Evolutionary conservation across 495 filamentous ascomycete genomes (phyloP).

Genomic region (Penicillium dipodomyicola): DNA sequence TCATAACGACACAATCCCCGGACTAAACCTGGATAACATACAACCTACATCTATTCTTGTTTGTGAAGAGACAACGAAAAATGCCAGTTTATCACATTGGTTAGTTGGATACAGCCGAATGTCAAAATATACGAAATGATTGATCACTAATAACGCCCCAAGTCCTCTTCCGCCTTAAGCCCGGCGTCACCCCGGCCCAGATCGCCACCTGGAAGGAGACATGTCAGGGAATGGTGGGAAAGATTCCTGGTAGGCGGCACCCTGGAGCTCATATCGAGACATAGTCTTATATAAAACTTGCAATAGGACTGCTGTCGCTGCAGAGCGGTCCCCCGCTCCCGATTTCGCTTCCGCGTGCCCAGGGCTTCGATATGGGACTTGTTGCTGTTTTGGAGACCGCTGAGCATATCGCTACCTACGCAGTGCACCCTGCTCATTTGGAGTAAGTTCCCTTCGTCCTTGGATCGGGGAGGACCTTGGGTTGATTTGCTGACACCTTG

Average conservation of each 20-base stretch:
- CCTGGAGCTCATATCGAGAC: not conserved
- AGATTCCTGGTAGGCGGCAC: slow-evolving; percentile 34
- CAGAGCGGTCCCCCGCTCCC: slow-evolving; percentile 34
- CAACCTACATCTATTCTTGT: not conserved
- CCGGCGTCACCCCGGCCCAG: slow-evolving; percentile 33
- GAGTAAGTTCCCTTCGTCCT: slow-evolving; percentile 29
- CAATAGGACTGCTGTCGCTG: slow-evolving; percentile 33
- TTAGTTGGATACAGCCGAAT: slow-evolving; percentile 11
- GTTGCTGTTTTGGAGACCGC: slow-evolving; percentile 42
- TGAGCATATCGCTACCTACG: slow-evolving; percentile 39
- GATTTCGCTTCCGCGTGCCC: slow-evolving; percentile 38
- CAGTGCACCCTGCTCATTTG: slow-evolving; percentile 39
- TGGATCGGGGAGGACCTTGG: not conserved
- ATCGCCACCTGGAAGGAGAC: slow-evolving; percentile 29
- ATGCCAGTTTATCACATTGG: slow-evolving; percentile 40
- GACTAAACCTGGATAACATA: not conserved
- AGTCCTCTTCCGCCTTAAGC: slow-evolving; percentile 48
- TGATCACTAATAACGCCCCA: slow-evolving; percentile 11
- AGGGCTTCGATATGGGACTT: slow-evolving; percentile 45
- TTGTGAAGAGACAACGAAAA: not conserved
- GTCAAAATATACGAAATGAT: not conserved
- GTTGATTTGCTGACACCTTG: slow-evolving; percentile 6
- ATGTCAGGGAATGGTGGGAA: slow-evolving; percentile 37
- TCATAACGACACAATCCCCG: not conserved
- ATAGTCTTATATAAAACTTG: not conserved